phyloP scores from a whole-genome alignment of 176 grass and related monocot genomes.

The Cenchrus purpureus region DNA sequence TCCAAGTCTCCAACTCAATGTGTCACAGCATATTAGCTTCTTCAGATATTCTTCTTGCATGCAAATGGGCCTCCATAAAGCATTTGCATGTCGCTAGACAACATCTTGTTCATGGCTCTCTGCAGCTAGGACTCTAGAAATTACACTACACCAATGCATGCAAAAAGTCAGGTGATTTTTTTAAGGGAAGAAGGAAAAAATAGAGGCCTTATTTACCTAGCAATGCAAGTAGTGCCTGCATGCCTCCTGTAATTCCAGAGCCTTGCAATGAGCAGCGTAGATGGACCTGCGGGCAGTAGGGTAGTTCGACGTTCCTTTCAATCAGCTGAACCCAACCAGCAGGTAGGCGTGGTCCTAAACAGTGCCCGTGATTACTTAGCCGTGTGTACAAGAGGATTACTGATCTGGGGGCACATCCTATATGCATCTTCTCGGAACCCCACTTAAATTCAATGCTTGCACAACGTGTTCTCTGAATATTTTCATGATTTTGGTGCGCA shows the following conservation, averaged over 20 bases:
- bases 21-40: neutral
- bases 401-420: neutral
- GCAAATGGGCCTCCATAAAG: neutral
- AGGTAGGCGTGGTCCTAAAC: slow-evolving; percentile 1
- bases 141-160: neutral
- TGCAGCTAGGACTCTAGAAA: neutral
- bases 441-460: too few species aligned
- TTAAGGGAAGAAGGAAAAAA: neutral
- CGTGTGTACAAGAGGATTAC: neutral
- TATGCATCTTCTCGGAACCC: neutral
- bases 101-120: neutral
- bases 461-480: too few species aligned
- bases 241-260: neutral
- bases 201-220: too few species aligned
- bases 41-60: neutral
- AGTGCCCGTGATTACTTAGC: neutral
- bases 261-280: neutral
- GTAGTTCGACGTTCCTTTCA: slow-evolving; percentile 14
- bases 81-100: neutral
- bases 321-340: neutral
- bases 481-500: too few species aligned
- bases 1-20: too few species aligned
- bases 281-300: slow-evolving; percentile 7
- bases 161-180: neutral
- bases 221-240: neutral